A percentile compares a stretch with the other conserved stretches of the same genome.
These are phyloP conservation scores for Dactylellina haptotyla DNA, from an alignment of 2,329 filamentous ascomycete species.

Conservation along the genomic window DNA sequence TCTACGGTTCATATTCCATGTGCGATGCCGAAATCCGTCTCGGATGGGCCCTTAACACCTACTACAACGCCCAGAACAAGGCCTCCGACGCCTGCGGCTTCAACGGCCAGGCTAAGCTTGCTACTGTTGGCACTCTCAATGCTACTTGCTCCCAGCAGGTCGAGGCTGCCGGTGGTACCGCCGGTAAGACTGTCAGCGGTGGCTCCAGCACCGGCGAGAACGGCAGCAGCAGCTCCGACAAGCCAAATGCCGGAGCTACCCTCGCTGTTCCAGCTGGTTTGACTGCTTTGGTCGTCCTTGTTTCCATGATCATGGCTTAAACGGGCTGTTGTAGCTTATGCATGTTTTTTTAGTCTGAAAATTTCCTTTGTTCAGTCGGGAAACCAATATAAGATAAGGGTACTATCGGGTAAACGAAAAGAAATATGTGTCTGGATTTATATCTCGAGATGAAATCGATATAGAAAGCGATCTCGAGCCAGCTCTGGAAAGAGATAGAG, in stretches of 20 bases:
- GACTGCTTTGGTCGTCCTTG: conserved; percentile 65
- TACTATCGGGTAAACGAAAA: conserved; percentile 8
- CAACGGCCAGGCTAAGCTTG: conserved; percentile 70
- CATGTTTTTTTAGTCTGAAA: conserved; percentile 7
- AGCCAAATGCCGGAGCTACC: conserved; percentile 61
- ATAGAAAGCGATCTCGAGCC: background rate
- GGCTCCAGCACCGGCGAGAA: conserved; percentile 61
- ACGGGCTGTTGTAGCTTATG: conserved; percentile 11
- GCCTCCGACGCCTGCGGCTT: conserved; percentile 75
- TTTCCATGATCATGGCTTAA: conserved; percentile 69
- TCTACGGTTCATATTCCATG: conserved; percentile 82
- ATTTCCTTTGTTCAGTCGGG: conserved; percentile 21
- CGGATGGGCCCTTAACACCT: conserved; percentile 77
- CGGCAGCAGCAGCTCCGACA: conserved; percentile 58
- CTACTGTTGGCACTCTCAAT: conserved; percentile 63
- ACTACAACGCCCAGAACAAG: conserved; percentile 68
- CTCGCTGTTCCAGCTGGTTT: conserved; percentile 63
- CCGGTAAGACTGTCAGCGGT: conserved; percentile 69
- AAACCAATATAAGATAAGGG: conserved; percentile 6
- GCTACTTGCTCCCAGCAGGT: conserved; percentile 70
- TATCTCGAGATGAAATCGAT: background rate
- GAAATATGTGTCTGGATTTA: background rate
- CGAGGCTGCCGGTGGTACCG: conserved; percentile 69
- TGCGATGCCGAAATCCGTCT: conserved; percentile 77
- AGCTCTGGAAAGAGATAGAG: background rate